Percentiles rank a stretch among this genome's conserved stretches.
Conservation (phyloP, 768 basidiomycete genomes). For the Hemileccinum impolitum region DNA sequence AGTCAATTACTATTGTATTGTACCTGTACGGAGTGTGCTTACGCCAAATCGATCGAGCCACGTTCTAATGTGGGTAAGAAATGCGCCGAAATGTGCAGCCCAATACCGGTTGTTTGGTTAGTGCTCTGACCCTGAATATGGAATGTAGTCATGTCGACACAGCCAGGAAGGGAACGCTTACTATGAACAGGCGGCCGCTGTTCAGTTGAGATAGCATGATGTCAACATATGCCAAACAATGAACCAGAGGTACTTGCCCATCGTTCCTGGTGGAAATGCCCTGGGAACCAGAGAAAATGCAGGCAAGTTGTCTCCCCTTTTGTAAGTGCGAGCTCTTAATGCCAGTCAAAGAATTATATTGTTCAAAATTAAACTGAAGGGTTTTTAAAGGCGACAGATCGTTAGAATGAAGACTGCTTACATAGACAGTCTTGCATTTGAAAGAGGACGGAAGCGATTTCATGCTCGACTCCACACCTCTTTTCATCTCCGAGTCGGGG, state of each 20-base stretch:
- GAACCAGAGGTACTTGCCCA: background rate
- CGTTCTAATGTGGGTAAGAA: slow-evolving; percentile 96
- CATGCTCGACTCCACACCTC: slow-evolving; percentile 4
- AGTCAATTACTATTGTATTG: background rate
- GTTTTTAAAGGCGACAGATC: background rate
- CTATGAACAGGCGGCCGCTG: slow-evolving; percentile 67
- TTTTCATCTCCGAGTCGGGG: slow-evolving; percentile 7
- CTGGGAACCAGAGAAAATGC: slow-evolving; percentile 1
- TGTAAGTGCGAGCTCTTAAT: background rate
- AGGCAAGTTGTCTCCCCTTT: background rate
- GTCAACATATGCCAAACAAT: background rate
- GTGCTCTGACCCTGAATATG: slow-evolving; percentile 76
- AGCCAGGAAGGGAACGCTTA: slow-evolving; percentile 31
- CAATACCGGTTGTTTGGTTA: slow-evolving; percentile 81
- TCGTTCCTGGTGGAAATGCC: slow-evolving; percentile 4
- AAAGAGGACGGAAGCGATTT: slow-evolving; percentile 1
- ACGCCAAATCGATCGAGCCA: slow-evolving; percentile 87
- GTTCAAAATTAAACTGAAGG: background rate
- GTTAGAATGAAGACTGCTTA: background rate
- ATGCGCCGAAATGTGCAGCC: slow-evolving; percentile 62
- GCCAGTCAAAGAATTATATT: background rate
- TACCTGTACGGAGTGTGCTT: slow-evolving; percentile 22
- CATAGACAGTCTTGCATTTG: slow-evolving; percentile 8
- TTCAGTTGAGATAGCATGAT: background rate
- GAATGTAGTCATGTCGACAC: background rate